Conservation (phyloP, 371 early-diverging fungal species). For the Actinomortierella ambigua region DNA sequence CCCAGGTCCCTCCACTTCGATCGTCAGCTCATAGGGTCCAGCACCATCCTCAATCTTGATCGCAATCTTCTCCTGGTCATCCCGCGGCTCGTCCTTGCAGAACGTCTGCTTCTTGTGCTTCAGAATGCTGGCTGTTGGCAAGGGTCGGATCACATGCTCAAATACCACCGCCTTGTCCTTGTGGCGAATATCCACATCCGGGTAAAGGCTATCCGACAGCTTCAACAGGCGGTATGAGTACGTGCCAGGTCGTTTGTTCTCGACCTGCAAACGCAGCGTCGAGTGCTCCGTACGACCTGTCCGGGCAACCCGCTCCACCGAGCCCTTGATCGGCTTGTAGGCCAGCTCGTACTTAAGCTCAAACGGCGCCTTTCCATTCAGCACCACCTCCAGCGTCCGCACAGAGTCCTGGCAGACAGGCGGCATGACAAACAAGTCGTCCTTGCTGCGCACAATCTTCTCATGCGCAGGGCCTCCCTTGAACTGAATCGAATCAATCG, state of each 20-base stretch:
- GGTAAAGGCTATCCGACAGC: conserved; percentile 26
- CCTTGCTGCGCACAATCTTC: conserved; percentile 17
- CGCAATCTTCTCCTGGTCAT: conserved; percentile 26
- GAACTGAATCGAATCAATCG: conserved; percentile 44
- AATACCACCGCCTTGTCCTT: conserved; percentile 23
- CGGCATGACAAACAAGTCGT: conserved; percentile 21
- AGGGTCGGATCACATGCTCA: conserved; percentile 22
- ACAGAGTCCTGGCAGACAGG: conserved; percentile 33
- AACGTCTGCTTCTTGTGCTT: conserved; percentile 29
- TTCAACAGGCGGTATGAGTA: conserved; percentile 19
- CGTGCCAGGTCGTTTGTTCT: conserved; percentile 20
- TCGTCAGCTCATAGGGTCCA: conserved; percentile 30
- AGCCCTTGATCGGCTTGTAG: conserved; percentile 13
- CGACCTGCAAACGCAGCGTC: conserved; percentile 33
- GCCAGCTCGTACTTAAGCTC: conserved; percentile 19
- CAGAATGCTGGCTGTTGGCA: conserved; percentile 21
- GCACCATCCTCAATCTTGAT: conserved; percentile 33
- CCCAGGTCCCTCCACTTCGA: conserved; percentile 27
- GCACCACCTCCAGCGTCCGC: conserved; percentile 27
- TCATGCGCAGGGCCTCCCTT: conserved; percentile 21
- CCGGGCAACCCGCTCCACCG: conserved; percentile 2
- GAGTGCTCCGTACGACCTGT: conserved; percentile 14
- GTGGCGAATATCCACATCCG: conserved; percentile 23
- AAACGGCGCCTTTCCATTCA: conserved; percentile 39
- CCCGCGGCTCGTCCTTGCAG: conserved; percentile 33